A percentile compares a stretch with the other conserved stretches of the same genome.
phyloP scores from a whole-genome alignment of 1,139 yeast species.

The Lodderomyces margitis region DNA sequence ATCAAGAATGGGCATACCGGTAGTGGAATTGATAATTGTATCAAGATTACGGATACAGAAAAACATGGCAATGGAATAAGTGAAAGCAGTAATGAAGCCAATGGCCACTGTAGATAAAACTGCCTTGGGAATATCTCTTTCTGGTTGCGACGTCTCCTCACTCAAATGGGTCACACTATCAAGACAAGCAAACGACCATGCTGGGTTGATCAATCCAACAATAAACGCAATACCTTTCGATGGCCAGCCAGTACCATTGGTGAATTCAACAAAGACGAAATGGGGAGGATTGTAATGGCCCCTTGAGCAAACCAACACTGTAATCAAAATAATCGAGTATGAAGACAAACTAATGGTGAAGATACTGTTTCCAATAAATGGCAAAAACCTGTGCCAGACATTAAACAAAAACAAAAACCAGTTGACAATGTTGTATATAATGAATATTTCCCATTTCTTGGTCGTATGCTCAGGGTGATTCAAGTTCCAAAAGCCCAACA shows the following conservation, averaged over 20 bases:
- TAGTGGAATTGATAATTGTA: slow-evolving; percentile 24
- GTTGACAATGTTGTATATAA: slow-evolving; percentile 44
- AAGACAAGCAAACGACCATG: slow-evolving; percentile 45
- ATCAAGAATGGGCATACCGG: slow-evolving; percentile 44
- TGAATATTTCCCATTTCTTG: slow-evolving; percentile 52
- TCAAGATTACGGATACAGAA: slow-evolving; percentile 36
- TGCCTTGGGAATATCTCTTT: slow-evolving; percentile 41
- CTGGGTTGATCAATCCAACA: slow-evolving; percentile 43
- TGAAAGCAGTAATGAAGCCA: slow-evolving; percentile 39
- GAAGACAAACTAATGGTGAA: slow-evolving; percentile 38
- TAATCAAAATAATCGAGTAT: slow-evolving; percentile 34
- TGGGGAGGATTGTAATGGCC: slow-evolving; percentile 35
- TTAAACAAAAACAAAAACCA: slow-evolving; percentile 34
- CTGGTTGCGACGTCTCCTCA: slow-evolving; percentile 38
- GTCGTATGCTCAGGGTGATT: slow-evolving; percentile 42
- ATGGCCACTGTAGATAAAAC: slow-evolving; percentile 43
- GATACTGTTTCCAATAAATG: slow-evolving; percentile 33
- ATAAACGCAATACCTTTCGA: slow-evolving; percentile 43
- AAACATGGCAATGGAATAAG: slow-evolving; percentile 43
- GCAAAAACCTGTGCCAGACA: slow-evolving; percentile 37
- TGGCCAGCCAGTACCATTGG: slow-evolving; percentile 42
- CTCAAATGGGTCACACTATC: slow-evolving; percentile 46
- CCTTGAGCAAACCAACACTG: slow-evolving; percentile 37
- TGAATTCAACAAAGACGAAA: slow-evolving; percentile 40
- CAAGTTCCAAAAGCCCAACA: slow-evolving; percentile 51